These are phyloP conservation scores for Leucocoprinus leucothites DNA, from an alignment of 768 basidiomycete genomes.

Conservation along the genomic window DNA sequence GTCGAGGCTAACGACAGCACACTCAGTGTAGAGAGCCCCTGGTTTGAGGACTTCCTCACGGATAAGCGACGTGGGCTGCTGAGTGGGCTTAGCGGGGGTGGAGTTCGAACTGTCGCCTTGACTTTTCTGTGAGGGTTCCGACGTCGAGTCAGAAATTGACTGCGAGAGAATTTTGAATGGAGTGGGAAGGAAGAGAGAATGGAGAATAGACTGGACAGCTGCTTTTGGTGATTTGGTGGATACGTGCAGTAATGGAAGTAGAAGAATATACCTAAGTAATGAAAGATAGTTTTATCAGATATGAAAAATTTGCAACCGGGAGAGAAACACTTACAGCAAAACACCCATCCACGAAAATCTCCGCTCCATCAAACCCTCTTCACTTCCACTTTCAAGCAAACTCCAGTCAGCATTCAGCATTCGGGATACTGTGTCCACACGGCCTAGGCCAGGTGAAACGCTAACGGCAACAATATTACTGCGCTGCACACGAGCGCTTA, in stretches of 20 bases:
- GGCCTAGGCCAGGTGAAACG: conserved; percentile 75
- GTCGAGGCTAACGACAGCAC: conserved; percentile 54
- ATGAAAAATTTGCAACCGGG: conserved; percentile 3
- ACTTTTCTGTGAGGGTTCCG: background rate
- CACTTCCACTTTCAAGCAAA: background rate
- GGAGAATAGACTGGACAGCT: conserved; percentile 74
- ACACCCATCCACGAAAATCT: conserved; percentile 39
- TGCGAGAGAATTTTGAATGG: conserved; percentile 59
- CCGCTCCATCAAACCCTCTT: conserved; percentile 19
- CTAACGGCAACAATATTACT: conserved; percentile 75
- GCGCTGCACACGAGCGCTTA: conserved; percentile 38
- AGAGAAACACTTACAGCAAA: conserved; percentile 41
- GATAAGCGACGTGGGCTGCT: conserved; percentile 15
- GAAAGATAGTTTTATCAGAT: conserved; percentile 25
- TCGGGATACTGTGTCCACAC: conserved; percentile 63
- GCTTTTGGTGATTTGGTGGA: conserved; percentile 65
- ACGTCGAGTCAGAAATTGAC: conserved; percentile 13
- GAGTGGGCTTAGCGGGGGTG: background rate
- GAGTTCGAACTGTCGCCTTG: conserved; percentile 6
- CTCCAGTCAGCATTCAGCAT: conserved; percentile 48
- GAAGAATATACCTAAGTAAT: conserved; percentile 55
- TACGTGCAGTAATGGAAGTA: conserved; percentile 66
- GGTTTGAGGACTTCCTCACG: conserved; percentile 71
- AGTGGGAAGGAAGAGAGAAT: conserved; percentile 78
- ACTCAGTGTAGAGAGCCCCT: conserved; percentile 75